These are phyloP conservation scores for Spathaspora sp. DNA, from an alignment of 805 yeast genomes.

Conservation along the genomic window DNA sequence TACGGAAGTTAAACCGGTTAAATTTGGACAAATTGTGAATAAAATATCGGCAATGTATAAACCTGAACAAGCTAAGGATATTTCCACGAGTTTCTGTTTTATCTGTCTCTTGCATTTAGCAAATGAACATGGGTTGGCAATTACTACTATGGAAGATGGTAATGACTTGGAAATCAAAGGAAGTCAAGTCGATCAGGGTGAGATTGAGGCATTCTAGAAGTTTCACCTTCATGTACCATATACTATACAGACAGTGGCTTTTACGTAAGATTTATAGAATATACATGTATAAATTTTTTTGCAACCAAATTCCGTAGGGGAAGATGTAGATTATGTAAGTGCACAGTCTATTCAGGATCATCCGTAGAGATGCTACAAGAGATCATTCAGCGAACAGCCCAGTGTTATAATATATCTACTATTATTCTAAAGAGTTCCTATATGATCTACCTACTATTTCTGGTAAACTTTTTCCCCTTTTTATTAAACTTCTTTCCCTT, in stretches of 20 bases:
- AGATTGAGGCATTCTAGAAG: neutral
- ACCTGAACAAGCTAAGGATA: constrained; percentile 36
- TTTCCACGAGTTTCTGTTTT: constrained; percentile 44
- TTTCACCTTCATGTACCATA: too few relatives aligned
- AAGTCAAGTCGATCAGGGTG: constrained; percentile 10
- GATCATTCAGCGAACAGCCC: too few relatives aligned
- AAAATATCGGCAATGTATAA: constrained; percentile 31
- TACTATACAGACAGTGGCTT: too few relatives aligned
- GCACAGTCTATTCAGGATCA: too few relatives aligned
- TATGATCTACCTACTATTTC: neutral
- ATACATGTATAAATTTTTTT: too few relatives aligned
- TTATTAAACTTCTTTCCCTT: constrained; percentile 3
- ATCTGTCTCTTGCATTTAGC: constrained; percentile 43
- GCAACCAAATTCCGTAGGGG: too few relatives aligned
- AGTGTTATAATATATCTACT: too few relatives aligned
- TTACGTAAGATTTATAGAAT: neutral
- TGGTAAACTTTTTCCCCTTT: constrained; percentile 1
- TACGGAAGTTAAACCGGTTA: constrained; percentile 26
- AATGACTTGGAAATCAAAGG: constrained; percentile 33
- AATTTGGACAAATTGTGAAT: constrained; percentile 34
- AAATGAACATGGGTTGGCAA: constrained; percentile 38
- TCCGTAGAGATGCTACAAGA: too few relatives aligned
- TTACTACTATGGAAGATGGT: constrained; percentile 26
- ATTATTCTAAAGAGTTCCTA: too few relatives aligned
- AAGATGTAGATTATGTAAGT: too few relatives aligned